Percentiles rank a stretch among this genome's conserved stretches.
Evolutionary conservation across 306 rosid genomes (phyloP).

Genomic region (Prunus salicina): DNA sequence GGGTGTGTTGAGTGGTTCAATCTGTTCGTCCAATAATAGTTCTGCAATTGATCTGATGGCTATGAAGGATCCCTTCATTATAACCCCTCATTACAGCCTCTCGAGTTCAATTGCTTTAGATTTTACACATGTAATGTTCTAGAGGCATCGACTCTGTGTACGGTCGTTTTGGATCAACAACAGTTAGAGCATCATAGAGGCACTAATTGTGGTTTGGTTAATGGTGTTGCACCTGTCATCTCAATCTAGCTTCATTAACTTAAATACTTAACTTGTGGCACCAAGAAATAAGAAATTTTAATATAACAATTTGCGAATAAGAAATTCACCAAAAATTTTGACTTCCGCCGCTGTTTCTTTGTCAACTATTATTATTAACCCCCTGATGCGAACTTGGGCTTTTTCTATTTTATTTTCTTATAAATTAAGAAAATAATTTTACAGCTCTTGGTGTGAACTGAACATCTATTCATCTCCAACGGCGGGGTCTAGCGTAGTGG

Average conservation of each 20-base stretch:
- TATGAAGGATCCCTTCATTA: no score
- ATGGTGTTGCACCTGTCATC: not conserved
- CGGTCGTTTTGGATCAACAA: not conserved
- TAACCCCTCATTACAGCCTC: no score
- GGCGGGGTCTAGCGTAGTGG: no score
- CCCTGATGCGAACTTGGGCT: not conserved
- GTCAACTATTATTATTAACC: conserved; percentile 7
- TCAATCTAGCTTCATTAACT: not conserved
- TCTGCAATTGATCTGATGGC: no score
- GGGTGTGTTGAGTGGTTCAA: no score
- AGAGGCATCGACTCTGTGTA: not conserved
- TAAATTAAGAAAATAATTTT: not conserved
- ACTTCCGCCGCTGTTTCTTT: conserved; percentile 13
- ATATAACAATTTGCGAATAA: conserved; percentile 28
- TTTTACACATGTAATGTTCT: no score
- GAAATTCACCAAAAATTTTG: conserved; percentile 17
- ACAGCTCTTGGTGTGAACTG: not conserved
- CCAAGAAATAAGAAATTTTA: conserved; percentile 10
- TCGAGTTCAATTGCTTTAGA: no score
- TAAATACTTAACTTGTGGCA: not conserved
- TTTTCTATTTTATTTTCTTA: not conserved
- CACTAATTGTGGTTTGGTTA: not conserved
- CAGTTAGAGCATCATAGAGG: not conserved
- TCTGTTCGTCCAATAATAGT: no score
- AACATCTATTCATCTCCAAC: not conserved